Percentiles rank a stretch among this genome's conserved stretches.
Evolutionary conservation across 176 grass and related monocot species (phyloP).

Genomic region (Lolium perenne): DNA sequence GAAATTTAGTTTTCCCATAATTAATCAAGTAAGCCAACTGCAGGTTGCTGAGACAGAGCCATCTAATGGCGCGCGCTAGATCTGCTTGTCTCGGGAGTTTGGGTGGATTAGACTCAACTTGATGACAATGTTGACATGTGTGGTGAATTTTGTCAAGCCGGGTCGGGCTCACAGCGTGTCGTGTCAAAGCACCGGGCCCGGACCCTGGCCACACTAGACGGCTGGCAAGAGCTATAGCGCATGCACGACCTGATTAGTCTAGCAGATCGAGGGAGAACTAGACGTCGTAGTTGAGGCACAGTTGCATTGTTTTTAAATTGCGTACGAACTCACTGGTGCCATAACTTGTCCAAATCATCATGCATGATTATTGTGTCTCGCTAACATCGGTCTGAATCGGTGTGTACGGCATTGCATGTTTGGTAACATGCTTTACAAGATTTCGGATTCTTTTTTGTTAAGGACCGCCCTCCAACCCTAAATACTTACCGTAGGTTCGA

Average conservation of each 20-base stretch:
- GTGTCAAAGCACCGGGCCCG: slow-evolving; percentile 3
- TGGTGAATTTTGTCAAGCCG: slow-evolving; percentile 27
- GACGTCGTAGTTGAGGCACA: not conserved
- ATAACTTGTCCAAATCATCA: too few species aligned
- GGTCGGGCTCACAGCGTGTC: slow-evolving; percentile 6
- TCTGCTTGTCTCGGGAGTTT: not conserved
- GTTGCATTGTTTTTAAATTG: not conserved
- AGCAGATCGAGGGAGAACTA: not conserved
- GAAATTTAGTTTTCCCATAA: not conserved
- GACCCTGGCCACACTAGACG: slow-evolving; percentile 20
- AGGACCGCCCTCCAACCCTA: too few species aligned
- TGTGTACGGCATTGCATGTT: too few species aligned
- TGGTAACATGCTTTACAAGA: too few species aligned
- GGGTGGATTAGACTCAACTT: not conserved
- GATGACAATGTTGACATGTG: not conserved
- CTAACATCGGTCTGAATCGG: too few species aligned
- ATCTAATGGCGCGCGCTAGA: not conserved
- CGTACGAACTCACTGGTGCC: not conserved
- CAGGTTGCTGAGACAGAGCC: not conserved
- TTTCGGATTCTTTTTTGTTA: too few species aligned
- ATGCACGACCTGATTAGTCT: not conserved
- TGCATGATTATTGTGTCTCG: too few species aligned
- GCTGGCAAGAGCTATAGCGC: not conserved
- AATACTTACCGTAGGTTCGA: too few species aligned
- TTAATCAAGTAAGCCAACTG: not conserved